Evolutionary conservation across 2,329 filamentous ascomycete genomes (phyloP), one percentile per base, ranked within the genome.

Genomic region (Colletotrichum phormii): DNA sequence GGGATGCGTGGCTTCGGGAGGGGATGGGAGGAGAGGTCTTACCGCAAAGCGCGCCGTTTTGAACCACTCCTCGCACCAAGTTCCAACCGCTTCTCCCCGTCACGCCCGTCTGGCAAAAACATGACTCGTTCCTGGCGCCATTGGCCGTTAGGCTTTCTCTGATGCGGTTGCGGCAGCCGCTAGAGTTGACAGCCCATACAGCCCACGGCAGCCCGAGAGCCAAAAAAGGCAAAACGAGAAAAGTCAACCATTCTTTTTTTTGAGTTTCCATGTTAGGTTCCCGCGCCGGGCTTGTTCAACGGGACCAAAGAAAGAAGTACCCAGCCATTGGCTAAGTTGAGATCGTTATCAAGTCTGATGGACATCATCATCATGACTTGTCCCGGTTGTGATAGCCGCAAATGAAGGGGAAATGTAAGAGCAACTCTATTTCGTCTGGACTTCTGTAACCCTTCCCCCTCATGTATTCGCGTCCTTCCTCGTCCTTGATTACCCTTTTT

Each of bases 91-190:
- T 42, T 37, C 42, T 49, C 42, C 18, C 42, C 18, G 6, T 49
- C 42, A 49, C 42, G 18, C 42, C 42, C 42, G 42, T n/a, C 42
- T n/a, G 42, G 18, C 42, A 49, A 42, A 15, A 53, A 67, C 70
- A 72, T 72, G 66, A 72, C 70, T 72, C 70, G 70, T 60, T 60
- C 51, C 66, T 60, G 59, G 37, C 66, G 35, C 66, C 70, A 60
- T 72, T 33, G 64, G 61, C 66, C 66, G 66, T 70, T 65, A 64
- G 59, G 66, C 64, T 72, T 65, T 49, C 42, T 49, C 42, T 49
- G 15, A 49, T n/a, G 60, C 55, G 26, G 60, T 49, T 64, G 60
- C 60, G 37, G 37, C 37, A 42, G 70, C 66, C 42, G 66, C 66
- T 63, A 63, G 29, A 49, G 37, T 18, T 60, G 35, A 29, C 67